Evolutionary conservation across 495 filamentous ascomycete species (phyloP), one percentile per base, ranked within the genome.

Genomic region (Clohesyomyces aquaticus): DNA sequence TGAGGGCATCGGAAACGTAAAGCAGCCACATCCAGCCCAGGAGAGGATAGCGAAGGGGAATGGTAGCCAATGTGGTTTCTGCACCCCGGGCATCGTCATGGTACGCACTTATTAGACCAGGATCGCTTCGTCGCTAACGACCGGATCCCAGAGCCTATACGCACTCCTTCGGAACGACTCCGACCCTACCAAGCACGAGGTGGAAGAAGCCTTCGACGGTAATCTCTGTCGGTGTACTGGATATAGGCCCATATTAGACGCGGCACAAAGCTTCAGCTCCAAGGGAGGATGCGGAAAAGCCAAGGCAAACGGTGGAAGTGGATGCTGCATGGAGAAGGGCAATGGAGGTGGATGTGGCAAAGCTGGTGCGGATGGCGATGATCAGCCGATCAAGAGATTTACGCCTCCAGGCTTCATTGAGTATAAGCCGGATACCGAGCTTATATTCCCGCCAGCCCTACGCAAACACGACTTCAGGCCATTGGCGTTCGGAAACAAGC

Each of bases 21-120:
- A 92, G 75, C 83, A 82, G 38, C 94, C 94, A 11, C 94, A 98
- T 79, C 90, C 94, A 2, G 79, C 89, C 1, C 94, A 98, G 76
- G 93, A 98, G 76, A 85, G 94, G 46, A 88, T 98, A 61, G 92
- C 92, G 21, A 87, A 87, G 74, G 78, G 79, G 4, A 84, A 81
- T 74, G 84, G 83, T 4, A 83, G 81, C 60, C 84, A 87, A 56
- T 88, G 86, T 72, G 86, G 87, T 8, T 98, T 98, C 72, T 98
- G 94, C 72, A 98, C 94, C 4, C 94, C 93, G 3, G 94, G 94
- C 9, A 98, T 98, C 74, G 93, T 97, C 54, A 98, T 98, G 94
- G 83, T 84, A 72, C 19, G 77, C 29, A 27, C 2, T 25, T 21
- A n/a, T 21, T 61, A 45, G 11, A 6, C 32, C 21, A 66, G 77